Base-by-base conservation (phyloP, 2,329 filamentous ascomycete species). In the Xylariaceae sp. region DNA sequence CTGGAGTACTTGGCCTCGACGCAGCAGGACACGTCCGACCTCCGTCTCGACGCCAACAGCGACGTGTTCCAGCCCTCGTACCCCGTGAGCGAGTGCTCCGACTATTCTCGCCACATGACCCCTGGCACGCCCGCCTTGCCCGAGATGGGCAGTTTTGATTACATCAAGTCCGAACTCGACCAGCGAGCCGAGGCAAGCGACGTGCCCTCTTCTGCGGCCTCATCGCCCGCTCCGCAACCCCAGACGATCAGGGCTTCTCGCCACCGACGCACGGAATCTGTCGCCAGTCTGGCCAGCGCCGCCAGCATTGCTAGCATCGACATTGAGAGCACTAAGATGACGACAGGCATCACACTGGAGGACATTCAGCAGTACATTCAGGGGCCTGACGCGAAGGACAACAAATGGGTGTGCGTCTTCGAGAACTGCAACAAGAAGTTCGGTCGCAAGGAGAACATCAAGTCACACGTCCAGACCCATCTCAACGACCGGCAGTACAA, bases 361-460 rank as follows among this genome's bases (percentile, higher is more conserved):
- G 91, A 97, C 66, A 92, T 93, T 66, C 82, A 86, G 3, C 82
- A 83, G 53, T 90, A 82, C 74, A 93, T 93, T 67, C 80, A 82
- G 53, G 88, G 88, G 1, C 89, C 89, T 0, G 88, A 90, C 67
- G 78, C 85, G 2, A 72, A 74, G n/a, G 88, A 92, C 67, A 87
- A 87, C 67, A 92, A 91, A 74, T 94, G 88, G 88, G 79, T 86
- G 5, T 94, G 89, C 71, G 75, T 84, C n/a, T 92, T 78, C 59
- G 81, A 90, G 7, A 87, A 86, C 34, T 99, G 94, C 74, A 84
- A 87, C 67, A 96, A 96, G 74, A 85, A 87, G 56, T 97, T 99
- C 72, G 93, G 92, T n/a, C 86, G 94, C 67, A 96, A 97, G 74
- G 94, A 99, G 74, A 97, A 99, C 76, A 97, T 97, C 79, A 96